Evolutionary conservation across 495 filamentous ascomycete species (phyloP), one percentile per base, ranked within the genome.

Genomic region (Penicillium salamii): DNA sequence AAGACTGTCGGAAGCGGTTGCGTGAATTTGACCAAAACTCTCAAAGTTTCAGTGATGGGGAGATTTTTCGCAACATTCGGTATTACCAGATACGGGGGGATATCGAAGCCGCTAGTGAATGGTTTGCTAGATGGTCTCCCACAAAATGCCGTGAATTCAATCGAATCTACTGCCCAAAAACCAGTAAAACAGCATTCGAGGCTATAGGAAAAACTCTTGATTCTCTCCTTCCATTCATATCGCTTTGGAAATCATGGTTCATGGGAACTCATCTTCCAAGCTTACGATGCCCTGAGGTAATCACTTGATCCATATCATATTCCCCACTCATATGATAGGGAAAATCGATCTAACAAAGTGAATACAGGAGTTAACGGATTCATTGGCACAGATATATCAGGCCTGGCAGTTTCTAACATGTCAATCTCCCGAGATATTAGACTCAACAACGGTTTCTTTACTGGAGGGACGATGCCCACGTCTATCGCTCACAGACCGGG

Each of bases 381-480:
- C 24, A 20, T 26, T 49, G 11, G 7, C 1, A 29, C 14, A 40
- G 20, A 45, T 54, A 15, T 23, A 34, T 41, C 5, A 23, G 13
- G 26, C 40, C 13, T 54, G 23, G 45, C 7, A 33, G 18, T 36
- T 21, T 1, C 21, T 54, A 2, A 54, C 46, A 5, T 44, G 20
- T n/a, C 12, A 20, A 5, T 42, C 39, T 23, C 40, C 39, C 13
- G 7, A 34, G 18, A n/a, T n/a, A 6, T 20, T 63, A 18, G 54
- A 63, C 36, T 20, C 29, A 21, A 36, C 44, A 11, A 63, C 54
- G 13, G 50, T 57, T 19, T 21, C 39, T 31, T 26, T 54, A 31
- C 42, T 63, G 23, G 21, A 63, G 41, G 57, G 57, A 12, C 42
- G 45, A 19, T 60, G 24, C 40, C 60, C 51, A 14, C 34, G 35